Base-by-base conservation (phyloP, 257 asterid genomes). In the Sherardia arvensis region DNA sequence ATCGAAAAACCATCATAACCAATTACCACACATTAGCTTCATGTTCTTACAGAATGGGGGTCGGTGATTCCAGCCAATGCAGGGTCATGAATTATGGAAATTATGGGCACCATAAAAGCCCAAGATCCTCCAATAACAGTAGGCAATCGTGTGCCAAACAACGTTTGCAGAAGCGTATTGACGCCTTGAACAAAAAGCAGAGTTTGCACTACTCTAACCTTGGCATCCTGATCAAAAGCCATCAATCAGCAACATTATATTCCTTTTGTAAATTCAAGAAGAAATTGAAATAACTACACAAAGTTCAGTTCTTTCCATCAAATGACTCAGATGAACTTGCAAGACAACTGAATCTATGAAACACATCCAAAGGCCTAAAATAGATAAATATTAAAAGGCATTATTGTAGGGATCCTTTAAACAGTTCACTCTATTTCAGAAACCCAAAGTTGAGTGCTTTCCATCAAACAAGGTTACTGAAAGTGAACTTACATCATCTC, bases 71-170 rank as follows among this genome's bases (percentile, higher is more conserved):
- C 77, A 53, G 76, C 67, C 80, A 92, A 72, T 27, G 96, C 80
- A 0, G 91, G 71, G 74, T 92, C 97, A 33, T 87, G 97, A 75
- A 92, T 92, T 2, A 92, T 92, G 28, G 99, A 92, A 64, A 92
- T 78, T 26, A 89, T 78, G 3, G 99, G 97, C 45, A 92, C 92
- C 78, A 80, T 80, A 65, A 89, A 92, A n/a, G 99, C 96, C 99
- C 97, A 92, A 45, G 99, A 92, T 1, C 99, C 99, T 71, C 99
- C 99, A 65, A 92, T 54, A 10, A 92, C 87, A 73, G 95, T 84
- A 18, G 99, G 99, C 71, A 92, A 80, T 68, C 99, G 82, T 3
- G 97, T 92, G 25, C 97, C 96, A 62, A 92, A 89, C 76, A 92
- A 74, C n/a, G 96, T 89, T 59, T 92, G 99, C 62, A 92, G 69